Conservation (phyloP, 2,329 filamentous ascomycete species). For the Aspergillus carbonarius region DNA sequence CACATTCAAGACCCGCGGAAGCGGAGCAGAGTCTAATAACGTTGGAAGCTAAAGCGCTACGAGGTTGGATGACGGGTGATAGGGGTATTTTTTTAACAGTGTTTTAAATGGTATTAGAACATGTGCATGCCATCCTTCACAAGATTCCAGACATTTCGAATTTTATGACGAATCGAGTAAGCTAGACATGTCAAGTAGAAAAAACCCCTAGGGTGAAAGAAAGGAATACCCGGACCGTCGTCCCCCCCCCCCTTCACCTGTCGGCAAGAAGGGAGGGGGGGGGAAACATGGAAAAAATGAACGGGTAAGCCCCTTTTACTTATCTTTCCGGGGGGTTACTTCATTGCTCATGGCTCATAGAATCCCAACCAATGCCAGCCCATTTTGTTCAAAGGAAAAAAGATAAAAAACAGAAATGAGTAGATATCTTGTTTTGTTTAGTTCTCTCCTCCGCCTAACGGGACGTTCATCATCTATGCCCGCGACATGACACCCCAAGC, state of each 20-base stretch:
- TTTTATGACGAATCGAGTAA: constrained; percentile 36
- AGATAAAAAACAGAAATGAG: constrained; percentile 26
- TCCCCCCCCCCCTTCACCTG: too few species aligned
- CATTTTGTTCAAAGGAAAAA: constrained; percentile 32
- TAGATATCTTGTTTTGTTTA: constrained; percentile 13
- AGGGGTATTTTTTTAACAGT: constrained; percentile 3
- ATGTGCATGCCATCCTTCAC: constrained; percentile 34
- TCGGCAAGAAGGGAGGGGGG: too few species aligned
- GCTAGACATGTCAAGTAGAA: constrained; percentile 36
- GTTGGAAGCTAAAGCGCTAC: too few species aligned
- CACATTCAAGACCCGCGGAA: constrained; percentile 34
- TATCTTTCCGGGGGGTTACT: constrained; percentile 28
- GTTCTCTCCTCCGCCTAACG: constrained; percentile 23
- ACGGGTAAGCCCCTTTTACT: too few species aligned
- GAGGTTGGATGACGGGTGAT: not conserved
- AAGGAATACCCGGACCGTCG: too few species aligned
- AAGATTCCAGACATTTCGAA: constrained; percentile 35
- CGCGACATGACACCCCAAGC: constrained; percentile 97
- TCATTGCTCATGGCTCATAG: constrained; percentile 49
- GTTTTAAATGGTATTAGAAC: constrained; percentile 42
- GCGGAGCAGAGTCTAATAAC: too few species aligned
- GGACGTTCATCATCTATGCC: constrained; percentile 56
- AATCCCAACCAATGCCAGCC: constrained; percentile 41
- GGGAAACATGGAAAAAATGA: too few species aligned
- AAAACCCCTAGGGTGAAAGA: constrained; percentile 16